Conservation (phyloP, 2,329 filamentous ascomycete species). For the Pseudocercospora vitis region DNA sequence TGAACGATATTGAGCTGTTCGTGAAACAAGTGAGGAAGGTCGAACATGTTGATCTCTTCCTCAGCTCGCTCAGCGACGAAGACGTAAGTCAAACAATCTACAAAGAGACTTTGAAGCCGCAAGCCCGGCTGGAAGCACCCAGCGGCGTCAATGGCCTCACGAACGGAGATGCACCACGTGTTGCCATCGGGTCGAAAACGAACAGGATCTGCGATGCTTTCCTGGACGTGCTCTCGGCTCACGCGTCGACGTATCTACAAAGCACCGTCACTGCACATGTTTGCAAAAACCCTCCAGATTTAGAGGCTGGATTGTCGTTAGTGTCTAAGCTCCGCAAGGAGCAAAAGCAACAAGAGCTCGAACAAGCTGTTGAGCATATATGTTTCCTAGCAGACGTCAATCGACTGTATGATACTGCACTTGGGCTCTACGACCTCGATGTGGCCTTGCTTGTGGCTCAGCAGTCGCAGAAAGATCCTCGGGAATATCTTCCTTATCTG, state of each 20-base stretch:
- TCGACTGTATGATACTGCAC: conserved; percentile 81
- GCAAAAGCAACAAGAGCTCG: conserved; percentile 70
- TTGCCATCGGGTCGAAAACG: conserved; percentile 62
- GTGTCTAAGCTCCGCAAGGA: conserved; percentile 67
- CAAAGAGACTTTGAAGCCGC: conserved; percentile 69
- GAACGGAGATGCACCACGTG: conserved; percentile 15
- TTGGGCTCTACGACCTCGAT: conserved; percentile 89
- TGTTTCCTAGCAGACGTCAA: conserved; percentile 96
- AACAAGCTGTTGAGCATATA: conserved; percentile 91
- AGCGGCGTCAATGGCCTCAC: conserved; percentile 3
- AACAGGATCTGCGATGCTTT: conserved; percentile 88
- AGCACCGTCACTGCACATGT: conserved; percentile 94
- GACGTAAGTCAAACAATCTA: conserved; percentile 95
- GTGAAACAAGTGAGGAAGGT: conserved; percentile 80
- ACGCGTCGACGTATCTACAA: conserved; percentile 68
- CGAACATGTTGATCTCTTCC: conserved; percentile 83
- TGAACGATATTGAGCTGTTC: conserved; percentile 72
- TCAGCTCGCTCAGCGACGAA: conserved; percentile 64
- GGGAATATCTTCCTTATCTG: conserved; percentile 93
- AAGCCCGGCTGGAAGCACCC: conserved; percentile 16
- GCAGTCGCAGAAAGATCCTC: conserved; percentile 90
- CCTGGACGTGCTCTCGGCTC: conserved; percentile 63
- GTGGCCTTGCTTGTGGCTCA: conserved; percentile 88
- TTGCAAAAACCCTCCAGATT: conserved; percentile 86
- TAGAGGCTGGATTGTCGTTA: conserved; percentile 78